These are phyloP conservation scores for Phytopythium kandeliae DNA, from an alignment of 352 stramenopile species.

Conservation along the genomic window DNA sequence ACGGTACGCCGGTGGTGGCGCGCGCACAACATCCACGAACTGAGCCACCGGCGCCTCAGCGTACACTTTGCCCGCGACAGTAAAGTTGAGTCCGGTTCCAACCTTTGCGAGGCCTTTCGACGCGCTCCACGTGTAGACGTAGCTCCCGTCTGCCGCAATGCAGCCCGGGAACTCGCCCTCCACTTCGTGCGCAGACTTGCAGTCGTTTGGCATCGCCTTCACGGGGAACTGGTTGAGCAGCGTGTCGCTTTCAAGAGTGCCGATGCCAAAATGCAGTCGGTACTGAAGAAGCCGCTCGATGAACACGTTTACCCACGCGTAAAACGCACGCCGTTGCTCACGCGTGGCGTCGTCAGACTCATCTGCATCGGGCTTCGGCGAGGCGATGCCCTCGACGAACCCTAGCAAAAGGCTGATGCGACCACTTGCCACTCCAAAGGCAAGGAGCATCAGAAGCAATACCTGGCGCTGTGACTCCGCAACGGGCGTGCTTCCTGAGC, in stretches of 20 bases:
- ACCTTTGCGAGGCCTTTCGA: constrained; percentile 47
- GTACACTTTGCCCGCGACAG: constrained; percentile 67
- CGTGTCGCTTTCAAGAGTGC: constrained; percentile 32
- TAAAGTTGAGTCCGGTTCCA: constrained; percentile 67
- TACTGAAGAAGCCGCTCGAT: constrained; percentile 45
- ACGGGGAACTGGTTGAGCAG: constrained; percentile 43
- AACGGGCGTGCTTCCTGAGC: neutral
- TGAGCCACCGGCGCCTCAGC: constrained; percentile 15
- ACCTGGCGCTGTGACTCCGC: constrained; percentile 22
- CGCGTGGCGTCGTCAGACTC: constrained; percentile 2
- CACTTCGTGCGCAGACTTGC: neutral
- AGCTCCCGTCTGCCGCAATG: constrained; percentile 59
- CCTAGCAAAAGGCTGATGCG: constrained; percentile 42
- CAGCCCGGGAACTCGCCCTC: constrained; percentile 12
- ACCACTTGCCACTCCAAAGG: constrained; percentile 52
- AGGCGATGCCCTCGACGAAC: constrained; percentile 31
- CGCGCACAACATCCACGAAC: constrained; percentile 16
- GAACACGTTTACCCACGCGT: constrained; percentile 30
- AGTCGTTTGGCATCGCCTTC: constrained; percentile 27
- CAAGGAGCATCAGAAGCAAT: constrained; percentile 40
- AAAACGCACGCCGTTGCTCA: constrained; percentile 14
- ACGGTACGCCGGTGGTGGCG: constrained; percentile 15
- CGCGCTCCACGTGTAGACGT: constrained; percentile 53
- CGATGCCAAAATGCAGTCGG: constrained; percentile 44
- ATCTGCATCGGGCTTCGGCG: neutral